Evolutionary conservation across 441 rosid genomes (phyloP), one percentile per base, ranked within the genome.

Genomic region (Arabidopsis lyrata): DNA sequence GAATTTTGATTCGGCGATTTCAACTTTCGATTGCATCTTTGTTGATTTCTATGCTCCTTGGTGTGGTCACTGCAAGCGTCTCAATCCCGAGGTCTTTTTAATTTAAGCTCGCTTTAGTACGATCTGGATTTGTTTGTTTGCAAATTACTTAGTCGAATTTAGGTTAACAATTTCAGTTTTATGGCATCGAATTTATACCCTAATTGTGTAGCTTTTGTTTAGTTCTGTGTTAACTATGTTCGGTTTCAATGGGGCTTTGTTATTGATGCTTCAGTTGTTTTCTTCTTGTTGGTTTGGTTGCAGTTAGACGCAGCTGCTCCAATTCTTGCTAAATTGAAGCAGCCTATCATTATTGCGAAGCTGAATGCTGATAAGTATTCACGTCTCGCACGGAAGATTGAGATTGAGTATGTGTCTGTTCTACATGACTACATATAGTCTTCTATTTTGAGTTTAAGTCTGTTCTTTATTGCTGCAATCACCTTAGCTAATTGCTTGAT

Each of bases 11-110:
- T 73, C 87, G 0, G 90, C 96, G 39, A 87, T 91, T 66, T 81
- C 98, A 27, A 14, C 86, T 62, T 85, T 87, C 58, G 96, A 90
- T 74, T 88, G 78, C 77, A 69, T 93, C 81, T 85, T 93, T 62
- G 92, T 91, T 50, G 95, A 89, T 81, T 93, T 93, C 83, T 91
- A 91, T 72, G 97, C 97, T 70, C 98, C 98, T 2, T 93, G 98
- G 98, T 93, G 98, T 74, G 93, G 93, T 78, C 97, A 93, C 87
- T 91, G 97, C 93, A 85, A 93, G 81, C 94, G 88, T 14, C 96
- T 93, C 48, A 74, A 87, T 44, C 98, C 97, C 29, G 86, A 93
- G 98, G 97, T 92, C 35, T 39, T 52, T 9, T 18, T 1, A 4
- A 2, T 13, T 20, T 24, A 53, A 52, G 8, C 32, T 15, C 31